Evolutionary conservation across 495 filamentous ascomycete genomes (phyloP), one percentile per base, ranked within the genome.

Genomic region (Penicillium ucsense): DNA sequence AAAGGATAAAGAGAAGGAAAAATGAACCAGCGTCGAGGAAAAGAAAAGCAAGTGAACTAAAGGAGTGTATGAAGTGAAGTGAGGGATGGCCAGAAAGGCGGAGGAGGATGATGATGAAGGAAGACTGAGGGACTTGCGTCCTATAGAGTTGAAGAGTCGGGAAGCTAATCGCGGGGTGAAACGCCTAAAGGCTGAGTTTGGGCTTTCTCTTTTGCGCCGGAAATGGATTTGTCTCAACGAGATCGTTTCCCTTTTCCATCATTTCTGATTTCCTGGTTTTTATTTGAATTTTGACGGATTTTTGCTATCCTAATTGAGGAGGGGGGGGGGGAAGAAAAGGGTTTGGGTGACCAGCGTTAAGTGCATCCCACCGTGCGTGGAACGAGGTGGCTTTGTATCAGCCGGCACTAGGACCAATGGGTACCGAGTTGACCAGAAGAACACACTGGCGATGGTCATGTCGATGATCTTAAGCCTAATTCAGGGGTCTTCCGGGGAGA

Each of bases 141-240:
- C 49, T 58, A 60, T 58, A 61, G 57, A 61, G 47, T 43, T 41
- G 50, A 56, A 50, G 46, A 61, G 52, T 55, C 36, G 42, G 37
- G 54, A 57, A 60, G 61, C 63, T 64, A 64, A 66, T 64, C 61
- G 63, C 57, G 63, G 63, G 63, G 63, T 66, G 63, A 66, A 64
- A 66, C 59, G 57, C 51, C 55, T 47, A 46, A 48, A 34, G 49
- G 43, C 45, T 53, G 43, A 38, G 53, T 64, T 54, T 54, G 43
- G 51, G 45, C 44, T 49, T 34, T 49, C 46, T 38, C 53, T 47
- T 48, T 49, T 38, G 47, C 20, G 20, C 20, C 20, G 20, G 20
- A 20, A 20, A 20, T 20, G 20, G 20, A 20, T 20, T 20, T 20
- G 20, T 20, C 20, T 20, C 20, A 20, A 20, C 20, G 20, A 20